Percentiles rank a stretch among this genome's conserved stretches.
Evolutionary conservation across 2,329 filamentous ascomycete genomes (phyloP).

Genomic region (Penicillium sp.): DNA sequence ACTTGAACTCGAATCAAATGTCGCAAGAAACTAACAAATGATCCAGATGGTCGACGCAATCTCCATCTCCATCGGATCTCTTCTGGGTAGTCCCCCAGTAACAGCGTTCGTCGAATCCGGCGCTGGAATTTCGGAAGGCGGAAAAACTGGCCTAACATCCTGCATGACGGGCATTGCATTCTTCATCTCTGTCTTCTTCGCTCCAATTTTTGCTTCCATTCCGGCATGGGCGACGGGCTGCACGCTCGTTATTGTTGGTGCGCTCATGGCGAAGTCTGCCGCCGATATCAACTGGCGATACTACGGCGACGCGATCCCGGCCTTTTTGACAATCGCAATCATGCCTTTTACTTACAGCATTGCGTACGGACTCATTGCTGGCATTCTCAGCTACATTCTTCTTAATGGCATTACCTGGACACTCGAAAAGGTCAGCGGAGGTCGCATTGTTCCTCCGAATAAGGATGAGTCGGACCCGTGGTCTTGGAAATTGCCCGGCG

Average conservation of each 20-base stretch:
- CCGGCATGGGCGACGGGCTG: constrained; percentile 87
- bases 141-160: constrained; percentile 79
- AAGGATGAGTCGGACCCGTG: constrained; percentile 76
- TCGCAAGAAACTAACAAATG: background rate
- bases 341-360: constrained; percentile 94
- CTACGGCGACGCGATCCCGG: constrained; percentile 78
- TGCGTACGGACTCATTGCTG: constrained; percentile 80
- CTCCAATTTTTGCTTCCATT: constrained; percentile 85
- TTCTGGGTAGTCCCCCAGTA: constrained; percentile 77
- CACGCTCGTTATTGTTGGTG: constrained; percentile 84
- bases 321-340: constrained; percentile 77
- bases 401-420: constrained; percentile 73
- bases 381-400: constrained; percentile 73
- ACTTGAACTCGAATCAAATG: constrained; percentile 37
- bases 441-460: constrained; percentile 71
- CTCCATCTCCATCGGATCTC: constrained; percentile 74
- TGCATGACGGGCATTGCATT: constrained; percentile 79
- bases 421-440: constrained; percentile 65
- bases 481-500: constrained; percentile 75
- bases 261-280: constrained; percentile 77
- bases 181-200: constrained; percentile 85
- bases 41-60: constrained; percentile 70
- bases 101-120: constrained; percentile 89
- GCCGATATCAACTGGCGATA: constrained; percentile 89
- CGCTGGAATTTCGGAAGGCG: constrained; percentile 84